Conservation (phyloP, 2,329 filamentous ascomycete species). For the Trichoderma simmonsii region DNA sequence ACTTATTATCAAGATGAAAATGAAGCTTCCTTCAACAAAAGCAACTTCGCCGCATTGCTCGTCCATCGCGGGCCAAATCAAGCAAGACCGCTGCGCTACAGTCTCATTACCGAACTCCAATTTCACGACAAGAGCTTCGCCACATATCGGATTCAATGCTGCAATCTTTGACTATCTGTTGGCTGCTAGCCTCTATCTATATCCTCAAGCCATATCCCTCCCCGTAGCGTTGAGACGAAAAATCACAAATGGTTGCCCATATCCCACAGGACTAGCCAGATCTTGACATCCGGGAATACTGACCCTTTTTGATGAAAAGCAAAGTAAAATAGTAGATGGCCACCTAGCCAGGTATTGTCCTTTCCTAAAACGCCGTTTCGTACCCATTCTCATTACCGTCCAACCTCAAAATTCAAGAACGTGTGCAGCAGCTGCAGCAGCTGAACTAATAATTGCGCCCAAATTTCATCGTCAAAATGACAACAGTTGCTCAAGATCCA, state of each 20-base stretch:
- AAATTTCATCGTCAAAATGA: neutral
- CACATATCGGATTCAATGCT: neutral
- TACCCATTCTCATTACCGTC: constrained; percentile 11
- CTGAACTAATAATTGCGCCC: neutral
- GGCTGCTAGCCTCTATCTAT: neutral
- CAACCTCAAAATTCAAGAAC: neutral
- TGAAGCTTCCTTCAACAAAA: neutral
- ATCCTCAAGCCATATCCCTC: neutral
- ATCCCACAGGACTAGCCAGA: neutral
- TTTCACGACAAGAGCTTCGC: neutral
- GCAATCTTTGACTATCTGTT: neutral
- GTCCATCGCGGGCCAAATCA: neutral
- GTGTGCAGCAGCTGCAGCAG: neutral
- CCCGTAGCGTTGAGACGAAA: neutral
- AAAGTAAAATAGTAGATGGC: neutral
- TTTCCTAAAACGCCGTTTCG: constrained; percentile 17
- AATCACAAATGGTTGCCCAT: neutral
- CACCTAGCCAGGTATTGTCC: constrained; percentile 1
- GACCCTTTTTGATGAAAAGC: neutral
- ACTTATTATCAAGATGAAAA: neutral
- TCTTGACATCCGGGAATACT: neutral
- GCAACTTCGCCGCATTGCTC: neutral
- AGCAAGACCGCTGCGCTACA: neutral
- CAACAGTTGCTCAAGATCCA: neutral
- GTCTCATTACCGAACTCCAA: neutral